Conservation (phyloP, 148 eudicot species). For the Rhododendron vialii region DNA sequence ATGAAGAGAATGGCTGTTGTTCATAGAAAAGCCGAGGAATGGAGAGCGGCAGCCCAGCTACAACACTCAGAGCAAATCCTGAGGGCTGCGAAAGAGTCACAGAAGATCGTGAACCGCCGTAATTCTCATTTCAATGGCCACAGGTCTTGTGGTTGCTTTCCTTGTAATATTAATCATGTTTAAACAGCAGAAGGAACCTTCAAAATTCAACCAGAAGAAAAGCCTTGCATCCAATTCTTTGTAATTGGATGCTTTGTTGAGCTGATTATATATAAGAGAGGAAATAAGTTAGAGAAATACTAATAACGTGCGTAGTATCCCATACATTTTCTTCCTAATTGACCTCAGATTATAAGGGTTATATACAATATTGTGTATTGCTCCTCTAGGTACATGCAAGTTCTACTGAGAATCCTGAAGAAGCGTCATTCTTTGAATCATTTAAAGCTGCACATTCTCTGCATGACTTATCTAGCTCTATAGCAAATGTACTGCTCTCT, state of each 20-base stretch:
- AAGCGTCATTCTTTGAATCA: conserved; percentile 95
- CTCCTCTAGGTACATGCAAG: conserved; percentile 65
- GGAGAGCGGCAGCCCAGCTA: conserved; percentile 61
- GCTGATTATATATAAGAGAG: background rate
- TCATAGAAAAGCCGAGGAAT: conserved; percentile 73
- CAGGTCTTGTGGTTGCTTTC: conserved; percentile 62
- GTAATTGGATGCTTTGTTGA: background rate
- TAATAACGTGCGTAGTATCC: no score
- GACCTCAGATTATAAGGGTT: background rate
- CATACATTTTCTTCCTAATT: background rate
- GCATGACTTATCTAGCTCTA: conserved; percentile 74
- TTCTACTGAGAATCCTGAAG: conserved; percentile 72
- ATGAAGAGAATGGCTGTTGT: conserved; percentile 85
- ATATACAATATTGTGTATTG: conserved; percentile 1
- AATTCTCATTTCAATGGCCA: conserved; percentile 34
- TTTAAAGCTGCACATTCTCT: conserved; percentile 88
- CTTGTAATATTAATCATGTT: conserved; percentile 32
- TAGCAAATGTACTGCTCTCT: conserved; percentile 52
- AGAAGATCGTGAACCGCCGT: conserved; percentile 34
- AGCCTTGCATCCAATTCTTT: background rate
- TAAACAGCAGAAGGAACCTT: background rate
- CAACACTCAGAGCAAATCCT: conserved; percentile 60
- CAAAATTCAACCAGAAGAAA: background rate
- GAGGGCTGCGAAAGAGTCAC: conserved; percentile 41
- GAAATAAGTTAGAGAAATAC: background rate